These are phyloP conservation scores for Luffa aegyptiaca DNA, from an alignment of 306 rosid species.

Conservation along the genomic window DNA sequence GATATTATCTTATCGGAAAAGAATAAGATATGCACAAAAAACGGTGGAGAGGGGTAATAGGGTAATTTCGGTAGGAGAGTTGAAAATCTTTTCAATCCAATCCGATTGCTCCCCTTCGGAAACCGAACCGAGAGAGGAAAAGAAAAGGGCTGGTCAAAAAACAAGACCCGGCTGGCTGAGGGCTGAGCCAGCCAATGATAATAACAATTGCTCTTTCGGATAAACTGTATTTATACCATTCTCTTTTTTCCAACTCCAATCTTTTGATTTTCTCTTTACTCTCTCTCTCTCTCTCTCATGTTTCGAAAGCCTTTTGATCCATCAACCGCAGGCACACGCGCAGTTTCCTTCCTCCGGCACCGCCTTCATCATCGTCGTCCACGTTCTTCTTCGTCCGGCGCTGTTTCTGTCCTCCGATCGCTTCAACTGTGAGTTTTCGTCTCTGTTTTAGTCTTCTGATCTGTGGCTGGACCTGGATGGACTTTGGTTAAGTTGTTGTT, in stretches of 20 bases:
- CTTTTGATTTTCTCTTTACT: neutral
- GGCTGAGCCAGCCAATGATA: neutral
- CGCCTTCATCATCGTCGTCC: neutral
- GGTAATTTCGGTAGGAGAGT: neutral
- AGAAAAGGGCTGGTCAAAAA: neutral
- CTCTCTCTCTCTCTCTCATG: neutral
- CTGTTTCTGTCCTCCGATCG: neutral
- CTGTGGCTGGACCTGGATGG: neutral
- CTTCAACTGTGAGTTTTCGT: neutral
- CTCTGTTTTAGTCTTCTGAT: neutral
- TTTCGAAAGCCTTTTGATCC: neutral
- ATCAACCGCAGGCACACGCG: neutral
- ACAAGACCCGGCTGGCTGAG: neutral
- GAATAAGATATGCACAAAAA: neutral
- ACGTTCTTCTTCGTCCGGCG: neutral
- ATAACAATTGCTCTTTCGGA: neutral
- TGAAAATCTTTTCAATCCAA: neutral
- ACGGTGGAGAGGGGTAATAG: neutral
- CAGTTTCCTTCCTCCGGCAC: neutral
- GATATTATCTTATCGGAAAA: constrained; percentile 7
- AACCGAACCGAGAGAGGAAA: neutral
- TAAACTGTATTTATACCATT: neutral
- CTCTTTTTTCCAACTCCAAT: neutral
- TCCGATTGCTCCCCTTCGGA: neutral
- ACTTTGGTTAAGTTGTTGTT: neutral